Evolutionary conservation across 352 stramenopile genomes (phyloP).

Genomic region (Phytophthora foliorum): DNA sequence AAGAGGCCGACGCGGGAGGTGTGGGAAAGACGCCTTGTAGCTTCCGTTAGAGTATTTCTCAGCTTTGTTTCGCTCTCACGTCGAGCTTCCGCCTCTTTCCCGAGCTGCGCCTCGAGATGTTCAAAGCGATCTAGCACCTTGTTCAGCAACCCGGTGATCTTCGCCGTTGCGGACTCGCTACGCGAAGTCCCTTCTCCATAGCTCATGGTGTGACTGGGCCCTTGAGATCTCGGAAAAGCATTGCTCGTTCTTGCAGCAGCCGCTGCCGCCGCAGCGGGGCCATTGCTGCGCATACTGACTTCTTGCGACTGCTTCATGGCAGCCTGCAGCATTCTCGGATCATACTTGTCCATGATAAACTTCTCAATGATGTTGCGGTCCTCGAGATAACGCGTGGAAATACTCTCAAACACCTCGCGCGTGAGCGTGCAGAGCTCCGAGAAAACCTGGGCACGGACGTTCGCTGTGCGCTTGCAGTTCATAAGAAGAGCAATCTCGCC

Average conservation of each 20-base stretch:
- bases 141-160: slow-evolving; percentile 47
- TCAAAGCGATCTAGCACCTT: slow-evolving; percentile 66
- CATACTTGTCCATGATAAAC: slow-evolving; percentile 90
- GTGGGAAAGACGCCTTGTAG: slow-evolving; percentile 11
- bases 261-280: slow-evolving; percentile 17
- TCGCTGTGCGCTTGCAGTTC: slow-evolving; percentile 88
- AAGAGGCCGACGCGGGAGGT: slow-evolving; percentile 4
- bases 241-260: slow-evolving; percentile 15
- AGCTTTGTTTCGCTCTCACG: slow-evolving; percentile 60
- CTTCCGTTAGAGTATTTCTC: slow-evolving; percentile 34
- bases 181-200: slow-evolving; percentile 25
- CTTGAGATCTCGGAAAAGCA: slow-evolving; percentile 2
- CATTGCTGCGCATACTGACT: slow-evolving; percentile 56
- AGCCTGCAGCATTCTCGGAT: slow-evolving; percentile 75
- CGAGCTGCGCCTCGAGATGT: slow-evolving; percentile 59
- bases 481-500: slow-evolving; percentile 84
- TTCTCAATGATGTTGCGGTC: slow-evolving; percentile 86
- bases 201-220: slow-evolving; percentile 20
- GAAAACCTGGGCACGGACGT: slow-evolving; percentile 77
- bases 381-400: slow-evolving; percentile 79
- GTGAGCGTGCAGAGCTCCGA: slow-evolving; percentile 83
- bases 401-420: slow-evolving; percentile 79
- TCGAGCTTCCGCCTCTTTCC: slow-evolving; percentile 54
- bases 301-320: slow-evolving; percentile 83
- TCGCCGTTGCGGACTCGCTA: slow-evolving; percentile 20